Percentiles rank a stretch among this genome's conserved stretches.
These are phyloP conservation scores for Dorcoceras hygrometricum DNA, from an alignment of 257 asterid genomes.

Conservation along the genomic window DNA sequence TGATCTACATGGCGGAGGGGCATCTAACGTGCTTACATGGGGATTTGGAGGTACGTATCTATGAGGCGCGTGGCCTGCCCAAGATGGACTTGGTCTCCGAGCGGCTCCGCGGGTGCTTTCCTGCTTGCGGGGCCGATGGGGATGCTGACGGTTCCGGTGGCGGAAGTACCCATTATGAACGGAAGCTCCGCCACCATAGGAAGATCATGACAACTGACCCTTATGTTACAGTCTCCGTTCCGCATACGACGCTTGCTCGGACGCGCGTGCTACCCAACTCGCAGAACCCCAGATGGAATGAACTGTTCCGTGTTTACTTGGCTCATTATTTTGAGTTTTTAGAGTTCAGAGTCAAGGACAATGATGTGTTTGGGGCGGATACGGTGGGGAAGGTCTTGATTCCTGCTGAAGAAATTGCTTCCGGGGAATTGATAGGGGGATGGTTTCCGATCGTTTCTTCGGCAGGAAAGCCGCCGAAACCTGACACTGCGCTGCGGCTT, in stretches of 20 bases:
- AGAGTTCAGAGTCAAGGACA: conserved; percentile 55
- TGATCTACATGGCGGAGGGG: neutral
- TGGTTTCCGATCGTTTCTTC: conserved; percentile 46
- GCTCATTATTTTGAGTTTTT: neutral
- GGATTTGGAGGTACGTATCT: conserved; percentile 38
- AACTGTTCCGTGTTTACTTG: neutral
- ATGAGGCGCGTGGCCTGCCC: conserved; percentile 38
- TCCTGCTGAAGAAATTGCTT: conserved; percentile 33
- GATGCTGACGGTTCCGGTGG: neutral
- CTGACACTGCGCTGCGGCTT: conserved; percentile 35
- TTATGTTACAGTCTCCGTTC: conserved; percentile 41
- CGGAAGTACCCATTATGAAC: conserved; percentile 12
- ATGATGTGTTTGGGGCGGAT: conserved; percentile 56
- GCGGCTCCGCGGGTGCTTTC: conserved; percentile 36
- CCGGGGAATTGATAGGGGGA: conserved; percentile 41
- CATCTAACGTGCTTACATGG: conserved; percentile 33
- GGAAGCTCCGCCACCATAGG: conserved; percentile 31
- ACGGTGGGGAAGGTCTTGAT: conserved; percentile 41
- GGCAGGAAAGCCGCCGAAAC: conserved; percentile 42
- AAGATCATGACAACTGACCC: conserved; percentile 43
- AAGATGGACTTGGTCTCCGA: conserved; percentile 42
- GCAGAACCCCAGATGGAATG: neutral
- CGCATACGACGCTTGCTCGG: conserved; percentile 34
- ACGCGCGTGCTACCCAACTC: neutral
- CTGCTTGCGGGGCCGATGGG: conserved; percentile 31